These are phyloP conservation scores for Coniochaeta sp. DNA, from an alignment of 2,329 filamentous ascomycete genomes.

Conservation along the genomic window DNA sequence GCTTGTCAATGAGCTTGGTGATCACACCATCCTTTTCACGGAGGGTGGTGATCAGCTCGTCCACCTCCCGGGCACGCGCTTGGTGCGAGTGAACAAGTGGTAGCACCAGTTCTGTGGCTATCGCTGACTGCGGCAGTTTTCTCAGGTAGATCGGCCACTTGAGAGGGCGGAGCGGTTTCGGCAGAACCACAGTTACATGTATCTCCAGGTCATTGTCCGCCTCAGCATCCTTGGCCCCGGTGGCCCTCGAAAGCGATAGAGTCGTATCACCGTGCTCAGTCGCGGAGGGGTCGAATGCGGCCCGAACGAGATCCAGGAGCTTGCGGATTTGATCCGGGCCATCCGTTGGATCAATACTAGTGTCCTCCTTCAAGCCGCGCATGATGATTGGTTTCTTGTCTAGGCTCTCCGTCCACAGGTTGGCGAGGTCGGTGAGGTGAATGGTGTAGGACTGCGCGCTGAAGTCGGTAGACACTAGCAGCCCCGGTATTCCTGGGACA, in stretches of 20 bases:
- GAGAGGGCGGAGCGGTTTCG: conserved; percentile 53
- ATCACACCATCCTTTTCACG: conserved; percentile 45
- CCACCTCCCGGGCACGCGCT: conserved; percentile 28
- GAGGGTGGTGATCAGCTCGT: conserved; percentile 34
- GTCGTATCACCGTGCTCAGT: conserved; percentile 34
- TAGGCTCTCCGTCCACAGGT: conserved; percentile 64
- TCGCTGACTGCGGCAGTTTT: conserved; percentile 31
- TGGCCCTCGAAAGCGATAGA: conserved; percentile 30
- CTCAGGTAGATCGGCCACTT: conserved; percentile 57
- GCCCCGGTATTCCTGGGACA: conserved; percentile 41
- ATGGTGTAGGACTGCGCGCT: conserved; percentile 49
- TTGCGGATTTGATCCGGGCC: conserved; percentile 59
- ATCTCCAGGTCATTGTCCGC: conserved; percentile 38
- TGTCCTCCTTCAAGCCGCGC: conserved; percentile 54
- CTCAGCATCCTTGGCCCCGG: conserved; percentile 20
- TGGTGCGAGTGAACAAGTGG: conserved; percentile 42
- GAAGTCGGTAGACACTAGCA: conserved; percentile 57
- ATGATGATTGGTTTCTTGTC: conserved; percentile 53
- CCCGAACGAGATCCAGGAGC: conserved; percentile 56
- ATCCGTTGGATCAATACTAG: conserved; percentile 66
- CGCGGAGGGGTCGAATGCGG: conserved; percentile 39
- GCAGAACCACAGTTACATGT: conserved; percentile 51
- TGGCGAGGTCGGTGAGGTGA: conserved; percentile 62
- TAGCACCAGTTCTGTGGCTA: conserved; percentile 42
- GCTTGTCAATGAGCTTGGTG: conserved; percentile 42